A percentile compares a stretch with the other conserved stretches of the same genome.
phyloP scores from a whole-genome alignment of 495 filamentous ascomycete species.

The Thermothielavioides terrestris region DNA sequence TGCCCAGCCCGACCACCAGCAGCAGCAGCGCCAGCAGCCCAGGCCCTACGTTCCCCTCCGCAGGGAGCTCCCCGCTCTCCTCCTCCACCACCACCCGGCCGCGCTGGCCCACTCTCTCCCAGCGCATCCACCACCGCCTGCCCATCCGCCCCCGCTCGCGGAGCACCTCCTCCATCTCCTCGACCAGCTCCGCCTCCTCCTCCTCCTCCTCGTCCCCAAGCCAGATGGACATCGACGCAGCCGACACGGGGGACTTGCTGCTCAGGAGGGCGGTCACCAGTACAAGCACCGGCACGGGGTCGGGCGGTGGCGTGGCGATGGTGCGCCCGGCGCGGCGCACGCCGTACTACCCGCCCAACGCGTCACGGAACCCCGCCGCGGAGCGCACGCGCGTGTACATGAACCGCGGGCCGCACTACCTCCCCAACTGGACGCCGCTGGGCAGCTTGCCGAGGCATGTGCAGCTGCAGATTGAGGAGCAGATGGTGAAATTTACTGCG shows the following conservation, averaged over 20 bases:
- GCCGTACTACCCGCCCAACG: constrained; percentile 22
- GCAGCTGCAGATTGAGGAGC: constrained; percentile 15
- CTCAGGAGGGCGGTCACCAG: no score
- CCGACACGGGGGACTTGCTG: no score
- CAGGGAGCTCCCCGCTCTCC: neutral
- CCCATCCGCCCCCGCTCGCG: constrained; percentile 4
- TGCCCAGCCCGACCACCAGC: constrained; percentile 2
- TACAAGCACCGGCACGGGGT: neutral
- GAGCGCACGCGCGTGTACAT: constrained; percentile 16
- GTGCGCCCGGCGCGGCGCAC: constrained; percentile 7
- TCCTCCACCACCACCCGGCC: neutral
- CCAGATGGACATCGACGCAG: neutral
- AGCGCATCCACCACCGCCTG: constrained; percentile 3
- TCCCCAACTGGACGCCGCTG: constrained; percentile 21
- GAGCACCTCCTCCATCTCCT: neutral
- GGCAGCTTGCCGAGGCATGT: constrained; percentile 13
- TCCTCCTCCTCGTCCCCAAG: neutral
- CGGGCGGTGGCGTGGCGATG: neutral
- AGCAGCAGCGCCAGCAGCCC: neutral
- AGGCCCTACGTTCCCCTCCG: no score
- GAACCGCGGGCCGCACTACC: constrained; percentile 17
- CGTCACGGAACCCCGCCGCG: constrained; percentile 10
- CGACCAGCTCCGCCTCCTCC: neutral
- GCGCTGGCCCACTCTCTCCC: constrained; percentile 6
- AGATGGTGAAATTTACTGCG: constrained; percentile 11